Base-by-base conservation (phyloP, 1,284 basidiomycete species). In the Puccinia horiana region DNA sequence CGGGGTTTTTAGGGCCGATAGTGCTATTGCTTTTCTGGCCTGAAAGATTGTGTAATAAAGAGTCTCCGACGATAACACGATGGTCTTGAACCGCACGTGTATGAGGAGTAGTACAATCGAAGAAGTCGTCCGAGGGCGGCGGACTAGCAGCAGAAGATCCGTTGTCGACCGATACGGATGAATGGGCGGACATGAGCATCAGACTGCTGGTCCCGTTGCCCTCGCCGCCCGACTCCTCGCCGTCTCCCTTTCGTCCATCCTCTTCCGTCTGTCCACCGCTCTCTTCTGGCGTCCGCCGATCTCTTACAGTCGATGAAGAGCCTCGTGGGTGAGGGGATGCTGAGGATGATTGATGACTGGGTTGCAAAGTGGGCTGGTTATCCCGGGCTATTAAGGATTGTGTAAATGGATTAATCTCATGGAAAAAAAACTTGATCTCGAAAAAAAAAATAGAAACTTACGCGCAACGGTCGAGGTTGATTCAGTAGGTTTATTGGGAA, bases 121-220 rank as follows among this genome's bases (percentile, higher is more conserved):
- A 65, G 42, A 47, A 69, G 65, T 44, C 65, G 12, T 29, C 42
- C n/a, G 42, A 69, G 12, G 42, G 47, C n/a, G 8, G 42, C 6
- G 1, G 2, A 23, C 37, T 69, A 23, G 42, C 1, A 11, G n/a
- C 16, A 40, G 6, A 8, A 0, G 32, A 35, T 5, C 14, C 20
- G 40, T 47, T 5, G 3, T 44, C 42, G 18, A 26, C 23, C 37
- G 65, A 47, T 9, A 44, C 65, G 16, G 65, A 69, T 0, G 65
- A 69, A 8, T 69, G 65, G 6, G 65, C 65, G 16, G 65, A 69
- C 65, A 69, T 69, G 35, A 69, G 65, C 9, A 69, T 16, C 18
- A 69, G 65, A n/a, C 65, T 54, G n/a, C n/a, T 61, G 29, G 58
- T 35, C 3, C 6, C 54, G 54, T 56, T 56, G 54, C n/a, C 54